phyloP scores from a whole-genome alignment of 306 rosid genomes.

The Medicago ruthenica region DNA sequence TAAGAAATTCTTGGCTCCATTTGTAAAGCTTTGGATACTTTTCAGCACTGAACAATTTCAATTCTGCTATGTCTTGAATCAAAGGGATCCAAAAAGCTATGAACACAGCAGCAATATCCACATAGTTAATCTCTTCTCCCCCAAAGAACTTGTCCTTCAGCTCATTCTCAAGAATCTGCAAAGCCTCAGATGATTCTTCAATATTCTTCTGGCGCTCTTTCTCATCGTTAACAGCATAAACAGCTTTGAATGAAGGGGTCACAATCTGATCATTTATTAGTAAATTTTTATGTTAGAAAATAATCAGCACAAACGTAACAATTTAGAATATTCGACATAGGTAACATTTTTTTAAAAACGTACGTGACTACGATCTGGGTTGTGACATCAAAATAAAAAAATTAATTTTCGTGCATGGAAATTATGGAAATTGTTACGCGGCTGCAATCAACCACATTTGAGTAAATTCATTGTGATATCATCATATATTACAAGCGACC shows the following conservation, averaged over 20 bases:
- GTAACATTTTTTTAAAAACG: neutral
- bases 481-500: neutral
- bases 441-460: too few species aligned
- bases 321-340: too few species aligned
- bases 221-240: neutral
- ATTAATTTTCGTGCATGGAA: neutral
- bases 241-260: neutral
- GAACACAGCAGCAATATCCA: neutral
- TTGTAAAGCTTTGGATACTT: slow-evolving; percentile 48
- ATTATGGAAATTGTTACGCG: too few species aligned
- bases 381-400: neutral
- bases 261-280: neutral
- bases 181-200: neutral
- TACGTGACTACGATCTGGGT: neutral
- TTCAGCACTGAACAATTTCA: slow-evolving; percentile 45
- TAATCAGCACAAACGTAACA: neutral
- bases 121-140: neutral
- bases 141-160: neutral
- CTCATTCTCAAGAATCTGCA: slow-evolving; percentile 1
- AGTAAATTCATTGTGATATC: neutral
- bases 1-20: slow-evolving; percentile 51
- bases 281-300: neutral
- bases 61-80: slow-evolving; percentile 46
- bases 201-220: neutral
- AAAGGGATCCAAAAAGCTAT: slow-evolving; percentile 28